Evolutionary conservation across 2,329 filamentous ascomycete species (phyloP).

Genomic region (Lasiodiplodia citricola): DNA sequence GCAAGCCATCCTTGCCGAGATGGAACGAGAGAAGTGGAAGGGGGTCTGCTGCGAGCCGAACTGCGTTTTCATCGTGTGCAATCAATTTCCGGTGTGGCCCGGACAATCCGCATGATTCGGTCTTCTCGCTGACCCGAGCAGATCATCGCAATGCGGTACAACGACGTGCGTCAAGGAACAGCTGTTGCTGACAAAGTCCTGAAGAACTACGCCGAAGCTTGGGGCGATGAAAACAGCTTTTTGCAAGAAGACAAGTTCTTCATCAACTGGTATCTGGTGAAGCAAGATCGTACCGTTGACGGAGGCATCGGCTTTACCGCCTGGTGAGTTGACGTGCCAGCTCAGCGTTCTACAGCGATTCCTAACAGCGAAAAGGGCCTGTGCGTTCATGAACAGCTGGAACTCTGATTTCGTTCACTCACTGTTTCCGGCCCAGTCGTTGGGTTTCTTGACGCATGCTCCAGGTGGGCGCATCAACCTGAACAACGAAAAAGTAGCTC

Average conservation of each 20-base stretch:
- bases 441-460: conserved; percentile 38
- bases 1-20: conserved; percentile 41
- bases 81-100: conserved; percentile 48
- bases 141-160: conserved; percentile 44
- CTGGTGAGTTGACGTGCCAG: conserved; percentile 24
- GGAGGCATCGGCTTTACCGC: too few species aligned
- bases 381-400: conserved; percentile 46
- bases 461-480: conserved; percentile 33
- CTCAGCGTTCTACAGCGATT: too few species aligned
- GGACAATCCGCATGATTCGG: too few species aligned
- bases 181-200: too few species aligned
- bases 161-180: conserved; percentile 41
- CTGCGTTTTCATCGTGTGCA: conserved; percentile 48
- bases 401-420: conserved; percentile 39
- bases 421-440: conserved; percentile 26
- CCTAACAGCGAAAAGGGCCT: conserved; percentile 17
- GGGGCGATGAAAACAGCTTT: too few species aligned
- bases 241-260: too few species aligned
- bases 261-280: conserved; percentile 36
- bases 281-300: conserved; percentile 35
- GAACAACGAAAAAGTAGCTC: conserved; percentile 7
- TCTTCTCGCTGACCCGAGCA: too few species aligned
- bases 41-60: conserved; percentile 54
- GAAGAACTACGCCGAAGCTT: too few species aligned
- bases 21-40: conserved; percentile 48